Evolutionary conservation across 768 basidiomycete species (phyloP), one percentile per base, ranked within the genome.

Genomic region (Podaxis mareebaensis): DNA sequence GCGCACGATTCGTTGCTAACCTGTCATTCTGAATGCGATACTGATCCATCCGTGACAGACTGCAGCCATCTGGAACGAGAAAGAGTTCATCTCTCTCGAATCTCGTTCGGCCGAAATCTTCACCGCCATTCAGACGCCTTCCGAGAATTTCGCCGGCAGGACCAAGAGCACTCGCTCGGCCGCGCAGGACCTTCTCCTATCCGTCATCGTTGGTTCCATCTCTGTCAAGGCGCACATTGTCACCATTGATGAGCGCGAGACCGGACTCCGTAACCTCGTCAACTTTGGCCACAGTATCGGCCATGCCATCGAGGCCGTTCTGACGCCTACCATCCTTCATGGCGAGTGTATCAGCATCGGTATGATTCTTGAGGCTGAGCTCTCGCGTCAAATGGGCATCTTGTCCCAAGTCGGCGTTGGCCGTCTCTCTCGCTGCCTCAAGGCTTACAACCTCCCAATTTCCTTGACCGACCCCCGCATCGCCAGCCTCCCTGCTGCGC

Each of bases 231-330:
- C 97, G 0, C 91, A 98, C 76, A 98, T 99, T 69, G 97, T 99
- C 65, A 96, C 96, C 38, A 85, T 93, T 68, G 97, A 99, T 78
- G 94, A 96, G 75, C 92, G 91, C 71, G 97, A 99, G 78, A 95
- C 95, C 0, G 93, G 97, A 22, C 83, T 99, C 46, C 92, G 97
- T 66, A 98, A 98, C 79, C 88, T 99, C 59, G 96, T 99, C 80
- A 99, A 99, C 77, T 99, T 99, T 71, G 97, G 97, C 1, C 97
- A 99, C 76, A 95, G 92, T 48, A 96, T 99, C 70, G 97, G 97
- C 0, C 97, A 99, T 78, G 97, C 96, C 15, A 96, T 99, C 70
- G 97, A 99, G 77, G 97, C 95, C 7, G 87, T 99, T 42, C 79
- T 99, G 61, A 96, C 96, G 0, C 96, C 96, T 20, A 84, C 89